Base-by-base conservation (phyloP, 257 asterid genomes). In the Nyctanthes arbortristis region DNA sequence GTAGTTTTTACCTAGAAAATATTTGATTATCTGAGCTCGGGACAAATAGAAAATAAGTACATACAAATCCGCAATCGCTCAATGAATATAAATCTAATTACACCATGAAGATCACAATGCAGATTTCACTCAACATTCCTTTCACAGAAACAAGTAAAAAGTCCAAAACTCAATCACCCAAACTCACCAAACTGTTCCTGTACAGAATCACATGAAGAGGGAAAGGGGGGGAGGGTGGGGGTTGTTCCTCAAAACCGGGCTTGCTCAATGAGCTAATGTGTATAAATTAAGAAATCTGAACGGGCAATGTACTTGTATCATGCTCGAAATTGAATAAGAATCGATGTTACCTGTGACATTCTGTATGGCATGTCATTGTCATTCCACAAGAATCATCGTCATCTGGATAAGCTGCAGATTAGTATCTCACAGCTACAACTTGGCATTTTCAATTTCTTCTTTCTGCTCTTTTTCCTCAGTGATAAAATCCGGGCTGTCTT, bases 381-480 rank as follows among this genome's bases (percentile, higher is more conserved):
- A n/a, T n/a, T n/a, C n/a, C n/a, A n/a, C n/a, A n/a, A n/a, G n/a
- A n/a, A n/a, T n/a, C n/a, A n/a, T n/a, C 24, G 2, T 16, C 5
- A 43, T 7, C 20, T 4, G 16, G 18, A 10, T 20, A 3, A 40
- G 7, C 54, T 14, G 54, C 18, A 43, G 2, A 43, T 43, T 43
- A 14, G 5, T 5, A 16, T 43, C 5, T 13, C 1, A 24, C 22
- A 43, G 54, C 54, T 43, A 16, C 9, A 24, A 43, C 54, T 71
- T 68, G 37, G 78, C 89, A 61, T 77, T 84, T 68, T 83, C 92
- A 33, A 88, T 88, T 77, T 87, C 92, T 66, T 80, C 81, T 31
- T 74, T 80, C 5, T 43, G 32, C 61, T 79, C 87, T 74, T 85
- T 78, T 54, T 68, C 82, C 31, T 71, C 85, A 16, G 90, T 80